Percentiles rank a stretch among this genome's conserved stretches.
Conservation (phyloP, 305 asterid species). For the Ilex paraguariensis region DNA sequence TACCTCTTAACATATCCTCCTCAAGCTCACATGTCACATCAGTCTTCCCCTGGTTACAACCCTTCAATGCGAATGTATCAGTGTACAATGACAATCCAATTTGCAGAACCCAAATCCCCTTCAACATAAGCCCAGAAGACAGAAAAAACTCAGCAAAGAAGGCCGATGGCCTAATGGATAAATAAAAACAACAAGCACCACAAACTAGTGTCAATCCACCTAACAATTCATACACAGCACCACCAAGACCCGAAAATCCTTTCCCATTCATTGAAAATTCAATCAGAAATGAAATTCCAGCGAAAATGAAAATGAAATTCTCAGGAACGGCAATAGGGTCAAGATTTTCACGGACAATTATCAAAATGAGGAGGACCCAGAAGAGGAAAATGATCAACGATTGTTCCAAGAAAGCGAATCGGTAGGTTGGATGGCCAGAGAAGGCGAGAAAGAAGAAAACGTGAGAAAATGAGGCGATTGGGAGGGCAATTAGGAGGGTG, state of each 20-base stretch:
- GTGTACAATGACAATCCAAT: constrained; percentile 63
- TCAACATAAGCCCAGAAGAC: constrained; percentile 57
- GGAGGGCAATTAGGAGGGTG: constrained; percentile 51
- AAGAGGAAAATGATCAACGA: constrained; percentile 50
- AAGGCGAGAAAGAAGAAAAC: constrained; percentile 48
- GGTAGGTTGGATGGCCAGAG: constrained; percentile 46
- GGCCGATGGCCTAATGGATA: constrained; percentile 48
- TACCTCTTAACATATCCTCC: constrained; percentile 68
- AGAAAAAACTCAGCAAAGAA: constrained; percentile 58
- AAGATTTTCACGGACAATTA: constrained; percentile 11
- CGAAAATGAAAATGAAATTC: constrained; percentile 38
- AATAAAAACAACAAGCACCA: constrained; percentile 49
- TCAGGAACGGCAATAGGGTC: constrained; percentile 49
- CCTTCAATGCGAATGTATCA: constrained; percentile 51
- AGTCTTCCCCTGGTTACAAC: constrained; percentile 47
- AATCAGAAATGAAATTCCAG: constrained; percentile 46
- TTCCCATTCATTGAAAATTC: constrained; percentile 59
- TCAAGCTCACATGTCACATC: constrained; percentile 70
- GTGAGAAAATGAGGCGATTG: constrained; percentile 53
- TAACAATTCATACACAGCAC: constrained; percentile 38
- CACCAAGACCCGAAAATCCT: constrained; percentile 60
- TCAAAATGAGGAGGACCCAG: constrained; percentile 56
- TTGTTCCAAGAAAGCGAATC: constrained; percentile 63
- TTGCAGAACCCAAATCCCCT: constrained; percentile 82
- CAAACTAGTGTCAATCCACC: constrained; percentile 50